Evolutionary conservation across 176 grass and related monocot genomes (phyloP).

Genomic region (Elaeis guineensis): DNA sequence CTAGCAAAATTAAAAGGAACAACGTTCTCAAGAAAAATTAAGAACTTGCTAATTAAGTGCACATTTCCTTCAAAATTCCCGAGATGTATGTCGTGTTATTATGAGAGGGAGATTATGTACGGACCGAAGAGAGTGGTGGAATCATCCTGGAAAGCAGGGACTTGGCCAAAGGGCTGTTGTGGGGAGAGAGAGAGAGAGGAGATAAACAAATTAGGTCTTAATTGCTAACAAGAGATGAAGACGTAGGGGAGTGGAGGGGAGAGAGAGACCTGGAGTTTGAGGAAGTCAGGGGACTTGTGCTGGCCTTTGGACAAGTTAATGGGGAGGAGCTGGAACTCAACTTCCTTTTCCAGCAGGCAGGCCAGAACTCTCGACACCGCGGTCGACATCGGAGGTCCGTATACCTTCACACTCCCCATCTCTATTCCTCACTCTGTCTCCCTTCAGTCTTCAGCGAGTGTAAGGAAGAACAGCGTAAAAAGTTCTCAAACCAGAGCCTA

Average conservation of each 20-base stretch:
- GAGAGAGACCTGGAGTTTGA: slow-evolving; percentile 2
- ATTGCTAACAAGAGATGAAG: not conserved
- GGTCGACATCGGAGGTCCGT: slow-evolving; percentile 8
- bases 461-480: no score
- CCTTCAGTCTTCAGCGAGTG: no score
- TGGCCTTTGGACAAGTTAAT: slow-evolving; percentile 11
- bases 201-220: no score
- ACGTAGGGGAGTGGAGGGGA: not conserved
- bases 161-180: slow-evolving; percentile 12
- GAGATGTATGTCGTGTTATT: no score
- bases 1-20: no score
- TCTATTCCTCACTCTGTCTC: not conserved
- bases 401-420: slow-evolving; percentile 5
- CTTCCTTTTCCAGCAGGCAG: slow-evolving; percentile 14
- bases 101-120: not conserved
- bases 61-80: no score
- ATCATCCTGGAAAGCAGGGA: slow-evolving; percentile 7
- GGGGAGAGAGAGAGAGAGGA: not conserved
- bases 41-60: no score
- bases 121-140: slow-evolving; percentile 5
- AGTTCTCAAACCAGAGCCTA: no score
- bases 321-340: slow-evolving; percentile 3
- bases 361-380: slow-evolving; percentile 11
- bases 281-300: slow-evolving; percentile 12
- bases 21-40: no score